Evolutionary conservation across 129 eudicot genomes (phyloP), one percentile per base, ranked within the genome.

Genomic region (Helianthus tuberosus): DNA sequence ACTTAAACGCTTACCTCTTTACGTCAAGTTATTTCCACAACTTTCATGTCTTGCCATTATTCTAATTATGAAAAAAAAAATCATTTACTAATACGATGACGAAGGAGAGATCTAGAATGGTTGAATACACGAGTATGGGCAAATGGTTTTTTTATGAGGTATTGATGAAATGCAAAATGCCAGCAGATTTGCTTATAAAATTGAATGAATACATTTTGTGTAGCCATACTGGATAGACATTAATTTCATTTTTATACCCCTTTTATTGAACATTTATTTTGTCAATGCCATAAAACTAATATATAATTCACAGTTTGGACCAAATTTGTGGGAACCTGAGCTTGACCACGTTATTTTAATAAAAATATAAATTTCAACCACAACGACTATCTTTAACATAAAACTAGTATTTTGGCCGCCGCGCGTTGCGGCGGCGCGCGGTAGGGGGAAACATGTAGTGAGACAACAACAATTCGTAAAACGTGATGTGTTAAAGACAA

Each of bases 301-400:
- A 32, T 54, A 71, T 13, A 57, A 71, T 13, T 12, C 54, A 39
- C 44, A 71, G 20, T 23, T 57, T 4, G 47, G 54, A 71, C 36
- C 65, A 71, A 39, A 20, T 6, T 3, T 20, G 29, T 11, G 65
- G 66, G 6, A 71, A 57, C 66, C 61, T 36, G 39, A 38, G 51
- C 43, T 38, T 54, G 75, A 53, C 65, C 75, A 68, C 59, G 23
- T 20, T 2, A 9, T 25, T 47, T 70, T 70, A 48, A 38, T 53
- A 54, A 10, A 25, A 23, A 29, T 20, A 44, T 11, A 39, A 25
- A 11, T 46, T 12, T 3, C 20, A 39, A 71, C 53, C 3, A 43
- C 47, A 43, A 5, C 9, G 46, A 41, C 46, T 41, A 41, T 41
- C 46, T 41, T 41, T 0, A 6, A 41, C 6, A 41, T 41, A 41